phyloP scores from a whole-genome alignment of 352 stramenopile genomes.

The Phytophthora cactorum region DNA sequence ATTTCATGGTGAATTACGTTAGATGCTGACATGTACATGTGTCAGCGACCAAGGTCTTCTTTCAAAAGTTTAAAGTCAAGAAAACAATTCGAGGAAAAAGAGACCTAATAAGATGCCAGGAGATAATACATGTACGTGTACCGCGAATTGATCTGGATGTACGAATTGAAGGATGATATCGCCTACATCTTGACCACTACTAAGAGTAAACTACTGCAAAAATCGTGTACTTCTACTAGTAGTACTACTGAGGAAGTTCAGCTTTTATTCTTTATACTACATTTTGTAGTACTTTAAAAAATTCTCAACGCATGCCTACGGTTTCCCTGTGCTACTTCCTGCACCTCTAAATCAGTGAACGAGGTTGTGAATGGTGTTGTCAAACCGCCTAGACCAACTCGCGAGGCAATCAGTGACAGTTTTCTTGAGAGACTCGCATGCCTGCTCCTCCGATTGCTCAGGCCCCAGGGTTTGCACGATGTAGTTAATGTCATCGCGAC shows the following conservation, averaged over 20 bases:
- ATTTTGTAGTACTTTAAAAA: background rate
- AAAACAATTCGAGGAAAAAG: too few species aligned
- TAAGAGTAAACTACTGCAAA: too few species aligned
- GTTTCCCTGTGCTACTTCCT: background rate
- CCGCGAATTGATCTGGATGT: too few species aligned
- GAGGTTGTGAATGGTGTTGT: constrained; percentile 82
- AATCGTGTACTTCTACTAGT: too few species aligned
- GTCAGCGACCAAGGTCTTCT: too few species aligned
- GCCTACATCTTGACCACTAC: too few species aligned
- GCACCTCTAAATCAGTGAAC: constrained; percentile 15
- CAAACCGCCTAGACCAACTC: constrained; percentile 81
- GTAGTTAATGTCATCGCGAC: constrained; percentile 84
- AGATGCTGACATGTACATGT: too few species aligned
- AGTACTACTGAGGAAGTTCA: background rate
- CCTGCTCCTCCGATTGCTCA: constrained; percentile 65
- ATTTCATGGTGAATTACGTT: too few species aligned
- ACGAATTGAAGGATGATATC: too few species aligned
- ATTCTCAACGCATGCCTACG: background rate
- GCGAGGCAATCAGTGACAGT: constrained; percentile 72
- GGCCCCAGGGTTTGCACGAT: constrained; percentile 69
- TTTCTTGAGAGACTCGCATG: constrained; percentile 61
- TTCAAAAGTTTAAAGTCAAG: too few species aligned
- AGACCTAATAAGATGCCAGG: too few species aligned
- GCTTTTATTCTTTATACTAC: background rate
- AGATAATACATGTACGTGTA: too few species aligned